Percentiles rank a stretch among this genome's conserved stretches.
Evolutionary conservation across 441 rosid genomes (phyloP).

Genomic region (Pelargonium cotyledonis): DNA sequence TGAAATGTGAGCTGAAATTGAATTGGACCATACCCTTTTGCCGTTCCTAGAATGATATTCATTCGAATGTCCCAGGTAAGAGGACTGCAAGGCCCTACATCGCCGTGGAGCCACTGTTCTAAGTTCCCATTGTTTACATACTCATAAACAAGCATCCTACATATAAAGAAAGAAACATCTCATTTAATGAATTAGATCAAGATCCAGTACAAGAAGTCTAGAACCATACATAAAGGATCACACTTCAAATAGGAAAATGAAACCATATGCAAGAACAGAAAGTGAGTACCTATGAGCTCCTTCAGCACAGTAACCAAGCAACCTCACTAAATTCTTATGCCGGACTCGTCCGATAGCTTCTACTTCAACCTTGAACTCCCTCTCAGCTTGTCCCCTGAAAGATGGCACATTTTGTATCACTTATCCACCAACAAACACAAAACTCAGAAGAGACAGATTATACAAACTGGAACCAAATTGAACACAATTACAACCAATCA

Average conservation of each 20-base stretch:
- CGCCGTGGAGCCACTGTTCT: constrained; percentile 98
- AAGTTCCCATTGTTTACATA: constrained; percentile 89
- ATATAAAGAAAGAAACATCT: background rate
- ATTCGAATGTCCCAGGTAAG: constrained; percentile 95
- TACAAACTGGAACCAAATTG: background rate
- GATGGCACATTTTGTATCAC: background rate
- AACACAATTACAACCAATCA: constrained; percentile 41
- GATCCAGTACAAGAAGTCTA: background rate
- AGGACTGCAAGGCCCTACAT: constrained; percentile 75
- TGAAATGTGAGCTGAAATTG: constrained; percentile 8
- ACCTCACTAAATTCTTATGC: constrained; percentile 94
- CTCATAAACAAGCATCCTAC: constrained; percentile 88
- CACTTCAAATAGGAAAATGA: background rate
- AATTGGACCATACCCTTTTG: constrained; percentile 66
- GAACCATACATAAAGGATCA: background rate
- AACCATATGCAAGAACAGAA: background rate
- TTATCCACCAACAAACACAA: constrained; percentile 3
- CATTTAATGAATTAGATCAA: background rate
- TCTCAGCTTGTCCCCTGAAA: constrained; percentile 92
- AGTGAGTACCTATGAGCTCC: constrained; percentile 70
- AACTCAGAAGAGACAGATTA: background rate
- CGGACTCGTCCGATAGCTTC: constrained; percentile 97
- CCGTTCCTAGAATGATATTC: constrained; percentile 80
- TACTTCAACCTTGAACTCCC: constrained; percentile 86
- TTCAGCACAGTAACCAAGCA: constrained; percentile 92